Evolutionary conservation across 192 early-diverging fungal species (phyloP).

Genomic region (Backusella luteola): DNA sequence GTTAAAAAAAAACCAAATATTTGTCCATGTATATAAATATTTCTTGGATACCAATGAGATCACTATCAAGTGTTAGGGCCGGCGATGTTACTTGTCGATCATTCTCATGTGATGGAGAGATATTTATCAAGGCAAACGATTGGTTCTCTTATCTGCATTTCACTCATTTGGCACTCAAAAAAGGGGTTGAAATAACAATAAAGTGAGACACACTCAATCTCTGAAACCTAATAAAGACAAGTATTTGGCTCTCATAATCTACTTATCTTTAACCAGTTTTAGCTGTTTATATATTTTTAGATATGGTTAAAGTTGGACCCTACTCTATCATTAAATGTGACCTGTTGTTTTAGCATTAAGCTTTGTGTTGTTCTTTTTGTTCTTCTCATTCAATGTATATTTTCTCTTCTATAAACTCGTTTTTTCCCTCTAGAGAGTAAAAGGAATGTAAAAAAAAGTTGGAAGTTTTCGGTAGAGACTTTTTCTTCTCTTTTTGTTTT

Average conservation of each 20-base stretch:
- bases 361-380: not conserved
- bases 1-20: not conserved
- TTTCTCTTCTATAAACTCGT: not conserved
- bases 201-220: constrained; percentile 4
- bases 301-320: not conserved
- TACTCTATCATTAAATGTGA: not conserved
- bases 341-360: not conserved
- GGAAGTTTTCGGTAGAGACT: not conserved
- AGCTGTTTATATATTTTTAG: not conserved
- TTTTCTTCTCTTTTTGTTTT: not conserved
- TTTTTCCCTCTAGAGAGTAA: not conserved
- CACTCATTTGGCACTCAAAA: not conserved
- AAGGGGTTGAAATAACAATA: constrained; percentile 3
- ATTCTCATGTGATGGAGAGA: not conserved
- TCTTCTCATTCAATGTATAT: not conserved
- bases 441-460: not conserved
- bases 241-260: not conserved
- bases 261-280: not conserved
- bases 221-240: not conserved
- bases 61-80: not conserved
- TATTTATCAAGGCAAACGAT: not conserved
- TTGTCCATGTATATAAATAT: not conserved
- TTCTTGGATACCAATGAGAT: constrained; percentile 4
- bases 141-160: not conserved
- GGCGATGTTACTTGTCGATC: not conserved